Evolutionary conservation across 192 early-diverging fungal genomes (phyloP).

Genomic region (Linnemannia zychae): DNA sequence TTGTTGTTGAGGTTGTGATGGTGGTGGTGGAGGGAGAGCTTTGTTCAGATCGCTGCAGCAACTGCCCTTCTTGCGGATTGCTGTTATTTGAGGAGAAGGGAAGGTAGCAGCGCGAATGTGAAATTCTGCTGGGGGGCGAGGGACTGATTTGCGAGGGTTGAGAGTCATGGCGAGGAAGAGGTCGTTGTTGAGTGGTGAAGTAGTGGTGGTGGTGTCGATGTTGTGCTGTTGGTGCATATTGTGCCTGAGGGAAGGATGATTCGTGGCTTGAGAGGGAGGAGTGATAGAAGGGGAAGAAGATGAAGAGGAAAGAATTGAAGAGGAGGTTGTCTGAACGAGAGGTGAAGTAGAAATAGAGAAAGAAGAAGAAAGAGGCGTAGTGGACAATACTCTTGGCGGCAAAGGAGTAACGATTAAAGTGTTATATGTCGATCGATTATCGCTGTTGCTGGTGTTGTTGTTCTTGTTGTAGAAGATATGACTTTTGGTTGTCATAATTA

Average conservation of each 20-base stretch:
- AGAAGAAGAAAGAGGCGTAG: background rate
- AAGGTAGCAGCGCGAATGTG: background rate
- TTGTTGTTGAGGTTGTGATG: too few species aligned
- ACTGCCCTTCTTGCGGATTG: background rate
- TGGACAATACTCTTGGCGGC: too few species aligned
- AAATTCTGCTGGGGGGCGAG: background rate
- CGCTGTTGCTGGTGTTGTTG: too few species aligned
- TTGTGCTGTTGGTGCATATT: background rate
- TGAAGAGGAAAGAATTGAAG: background rate
- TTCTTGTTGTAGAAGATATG: too few species aligned
- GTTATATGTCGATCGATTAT: too few species aligned
- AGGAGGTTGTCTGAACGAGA: background rate
- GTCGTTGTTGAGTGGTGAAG: background rate
- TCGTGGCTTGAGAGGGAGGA: background rate
- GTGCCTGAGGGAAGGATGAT: background rate
- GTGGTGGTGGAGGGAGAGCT: background rate
- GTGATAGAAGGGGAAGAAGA: background rate
- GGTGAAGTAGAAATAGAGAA: background rate
- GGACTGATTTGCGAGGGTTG: background rate
- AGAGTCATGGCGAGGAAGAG: background rate
- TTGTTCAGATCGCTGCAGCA: background rate
- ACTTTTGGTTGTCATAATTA: too few species aligned
- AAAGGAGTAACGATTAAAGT: too few species aligned
- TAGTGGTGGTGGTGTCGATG: background rate
- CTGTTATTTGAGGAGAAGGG: background rate